Conservation (phyloP, 2,329 filamentous ascomycete genomes). For the Xylariaceae sp. region DNA sequence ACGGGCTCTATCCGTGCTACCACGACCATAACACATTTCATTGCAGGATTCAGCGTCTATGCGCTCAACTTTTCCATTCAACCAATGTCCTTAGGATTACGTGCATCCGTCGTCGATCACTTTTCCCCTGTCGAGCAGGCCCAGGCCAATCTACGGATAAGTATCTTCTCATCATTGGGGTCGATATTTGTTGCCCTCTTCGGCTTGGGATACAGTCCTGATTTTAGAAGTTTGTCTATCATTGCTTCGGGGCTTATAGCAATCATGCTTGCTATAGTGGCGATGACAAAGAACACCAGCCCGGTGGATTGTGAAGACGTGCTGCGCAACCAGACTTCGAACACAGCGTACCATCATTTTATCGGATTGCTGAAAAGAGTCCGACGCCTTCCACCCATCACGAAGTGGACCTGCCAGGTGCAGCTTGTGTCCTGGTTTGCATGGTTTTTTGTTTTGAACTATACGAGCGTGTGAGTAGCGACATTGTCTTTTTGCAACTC, state of each 20-base stretch:
- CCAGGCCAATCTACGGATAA: constrained; percentile 3
- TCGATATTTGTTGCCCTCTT: constrained; percentile 1
- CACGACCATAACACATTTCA: neutral
- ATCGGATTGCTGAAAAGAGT: neutral
- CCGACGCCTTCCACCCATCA: neutral
- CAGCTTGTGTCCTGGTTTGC: constrained; percentile 4
- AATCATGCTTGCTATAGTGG: constrained; percentile 4
- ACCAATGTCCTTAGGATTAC: constrained; percentile 1
- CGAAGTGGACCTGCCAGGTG: constrained; percentile 2
- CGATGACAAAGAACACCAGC: neutral
- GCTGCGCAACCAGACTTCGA: neutral
- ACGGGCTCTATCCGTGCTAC: neutral
- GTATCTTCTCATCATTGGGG: neutral
- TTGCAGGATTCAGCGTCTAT: constrained; percentile 2
- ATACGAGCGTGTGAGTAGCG: constrained; percentile 4
- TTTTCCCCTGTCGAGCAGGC: constrained; percentile 2
- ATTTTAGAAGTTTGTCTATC: neutral
- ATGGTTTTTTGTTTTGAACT: constrained; percentile 5
- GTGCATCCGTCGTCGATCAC: constrained; percentile 3
- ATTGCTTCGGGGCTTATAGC: neutral
- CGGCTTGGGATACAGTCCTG: constrained; percentile 1
- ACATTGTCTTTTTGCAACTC: neutral
- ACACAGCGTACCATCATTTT: neutral
- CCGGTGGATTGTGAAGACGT: neutral
- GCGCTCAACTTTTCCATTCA: constrained; percentile 4